Percentiles rank a stretch among this genome's conserved stretches.
phyloP scores from a whole-genome alignment of 805 yeast genomes.

The Sugiyamaella marilandica region DNA sequence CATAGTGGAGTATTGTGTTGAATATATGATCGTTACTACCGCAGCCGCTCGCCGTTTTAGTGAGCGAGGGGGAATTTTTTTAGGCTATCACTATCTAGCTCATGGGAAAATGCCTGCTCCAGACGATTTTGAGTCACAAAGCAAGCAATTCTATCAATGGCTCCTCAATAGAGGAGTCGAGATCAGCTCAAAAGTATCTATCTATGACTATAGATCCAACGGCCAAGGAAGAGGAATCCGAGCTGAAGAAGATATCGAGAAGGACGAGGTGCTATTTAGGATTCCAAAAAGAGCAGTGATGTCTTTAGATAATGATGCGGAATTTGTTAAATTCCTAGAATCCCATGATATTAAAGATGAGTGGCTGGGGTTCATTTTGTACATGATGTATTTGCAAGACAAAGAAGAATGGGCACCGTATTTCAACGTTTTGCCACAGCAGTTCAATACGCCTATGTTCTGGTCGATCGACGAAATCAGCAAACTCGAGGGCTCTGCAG shows the following conservation, averaged over 20 bases:
- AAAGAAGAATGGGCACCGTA: slow-evolving; percentile 65
- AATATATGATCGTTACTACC: too few species aligned
- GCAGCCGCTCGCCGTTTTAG: too few species aligned
- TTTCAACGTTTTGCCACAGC: slow-evolving; percentile 62
- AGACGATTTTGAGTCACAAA: slow-evolving; percentile 10
- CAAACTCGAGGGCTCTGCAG: slow-evolving; percentile 61
- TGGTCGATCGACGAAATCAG: slow-evolving; percentile 65
- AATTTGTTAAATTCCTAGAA: slow-evolving; percentile 22
- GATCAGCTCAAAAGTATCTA: slow-evolving; percentile 51
- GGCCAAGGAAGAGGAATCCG: slow-evolving; percentile 76
- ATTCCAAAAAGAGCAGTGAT: slow-evolving; percentile 59
- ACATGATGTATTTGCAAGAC: slow-evolving; percentile 57
- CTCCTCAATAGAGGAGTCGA: slow-evolving; percentile 18
- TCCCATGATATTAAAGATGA: slow-evolving; percentile 33
- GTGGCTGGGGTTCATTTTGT: slow-evolving; percentile 76
- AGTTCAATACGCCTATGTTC: slow-evolving; percentile 66
- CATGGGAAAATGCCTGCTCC: slow-evolving; percentile 3
- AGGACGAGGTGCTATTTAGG: slow-evolving; percentile 62
- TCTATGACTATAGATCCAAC: slow-evolving; percentile 54
- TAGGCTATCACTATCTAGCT: too few species aligned
- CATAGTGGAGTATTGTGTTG: not conserved
- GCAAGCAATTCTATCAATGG: slow-evolving; percentile 16
- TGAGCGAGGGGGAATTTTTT: too few species aligned
- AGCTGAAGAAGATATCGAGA: slow-evolving; percentile 55
- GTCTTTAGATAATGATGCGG: slow-evolving; percentile 53